Base-by-base conservation (phyloP, 495 filamentous ascomycete species). In the Talaromyces nanjingensis region DNA sequence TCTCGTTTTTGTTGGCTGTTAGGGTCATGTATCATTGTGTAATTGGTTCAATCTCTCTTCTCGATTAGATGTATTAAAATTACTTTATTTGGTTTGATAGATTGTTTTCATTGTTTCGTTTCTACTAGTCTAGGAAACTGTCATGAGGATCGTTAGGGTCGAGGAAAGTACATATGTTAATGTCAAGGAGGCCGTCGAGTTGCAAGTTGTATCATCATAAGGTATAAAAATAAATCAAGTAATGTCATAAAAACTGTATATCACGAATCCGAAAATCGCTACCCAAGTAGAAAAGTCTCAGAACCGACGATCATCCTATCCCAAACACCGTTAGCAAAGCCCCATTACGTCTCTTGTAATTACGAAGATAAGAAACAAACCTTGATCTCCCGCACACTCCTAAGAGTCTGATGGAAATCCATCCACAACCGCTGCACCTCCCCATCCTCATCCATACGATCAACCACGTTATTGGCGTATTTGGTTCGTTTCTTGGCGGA, bases 381-480 rank as follows among this genome's bases (percentile, higher is more conserved):
- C 68, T 76, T 80, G 3, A 73, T 72, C 59, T 80, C 76, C 37
- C 84, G 72, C 2, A 86, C 87, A 45, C 73, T 71, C 45, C 86
- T 78, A 24, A 89, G 67, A 67, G 80, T 81, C 5, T 78, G 75
- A 68, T 85, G 84, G 68, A 87, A 90, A 52, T 86, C 80, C 25
- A 76, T 69, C 71, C 85, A 87, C 7, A 90, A 72, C 53, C 74
- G 75, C 66, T 79, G 80, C 25, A 89, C 79, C 67, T 84, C 80
- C 4, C 81, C 83, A 22, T 72, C 71, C 8, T 67, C 69, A 64
- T 83, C 77, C 86, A 89, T 89, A 3, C 67, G 69, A 31, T 87
- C 80, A 3, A 86, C 77, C 16, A 88, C 76, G 31, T 76, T 73
- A 59, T 86, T 83, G 4, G 86, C 86, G 55, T 81, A 77, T 54